Evolutionary conservation across 2,329 filamentous ascomycete species (phyloP).

Genomic region (Cladosporium sp.): DNA sequence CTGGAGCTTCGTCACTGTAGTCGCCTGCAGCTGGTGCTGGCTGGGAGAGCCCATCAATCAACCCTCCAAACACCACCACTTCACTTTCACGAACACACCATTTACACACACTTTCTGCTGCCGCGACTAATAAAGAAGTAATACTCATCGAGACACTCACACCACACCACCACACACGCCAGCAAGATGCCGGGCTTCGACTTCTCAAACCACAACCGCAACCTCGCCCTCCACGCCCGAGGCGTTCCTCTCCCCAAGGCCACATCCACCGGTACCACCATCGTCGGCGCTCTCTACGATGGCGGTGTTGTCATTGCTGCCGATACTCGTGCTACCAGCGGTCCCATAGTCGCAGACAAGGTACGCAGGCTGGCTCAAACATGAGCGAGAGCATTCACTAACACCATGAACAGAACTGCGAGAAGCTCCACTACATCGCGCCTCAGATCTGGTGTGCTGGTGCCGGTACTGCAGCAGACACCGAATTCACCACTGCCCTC

Average conservation of each 20-base stretch:
- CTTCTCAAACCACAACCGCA: constrained; percentile 99
- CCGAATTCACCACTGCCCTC: constrained; percentile 97
- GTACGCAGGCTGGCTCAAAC: constrained; percentile 42
- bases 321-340: constrained; percentile 95
- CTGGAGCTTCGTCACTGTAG: constrained; percentile 18
- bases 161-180: constrained; percentile 1
- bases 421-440: constrained; percentile 98
- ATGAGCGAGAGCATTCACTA: constrained; percentile 7
- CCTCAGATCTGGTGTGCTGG: constrained; percentile 99
- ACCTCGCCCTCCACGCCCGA: constrained; percentile 89
- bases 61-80: not conserved
- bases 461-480: constrained; percentile 95
- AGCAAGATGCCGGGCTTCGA: constrained; percentile 87
- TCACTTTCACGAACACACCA: not conserved
- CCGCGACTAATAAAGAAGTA: not conserved
- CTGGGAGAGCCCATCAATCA: constrained; percentile 1
- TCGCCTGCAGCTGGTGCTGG: constrained; percentile 5
- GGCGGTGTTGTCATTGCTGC: constrained; percentile 98
- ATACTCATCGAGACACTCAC: not conserved
- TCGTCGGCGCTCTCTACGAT: constrained; percentile 95
- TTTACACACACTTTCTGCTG: not conserved
- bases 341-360: constrained; percentile 98
- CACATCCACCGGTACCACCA: constrained; percentile 97
- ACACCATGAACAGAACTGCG: constrained; percentile 70
- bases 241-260: constrained; percentile 95